Conservation (phyloP, 1,284 basidiomycete genomes). For the Moesziomyces antarcticus region DNA sequence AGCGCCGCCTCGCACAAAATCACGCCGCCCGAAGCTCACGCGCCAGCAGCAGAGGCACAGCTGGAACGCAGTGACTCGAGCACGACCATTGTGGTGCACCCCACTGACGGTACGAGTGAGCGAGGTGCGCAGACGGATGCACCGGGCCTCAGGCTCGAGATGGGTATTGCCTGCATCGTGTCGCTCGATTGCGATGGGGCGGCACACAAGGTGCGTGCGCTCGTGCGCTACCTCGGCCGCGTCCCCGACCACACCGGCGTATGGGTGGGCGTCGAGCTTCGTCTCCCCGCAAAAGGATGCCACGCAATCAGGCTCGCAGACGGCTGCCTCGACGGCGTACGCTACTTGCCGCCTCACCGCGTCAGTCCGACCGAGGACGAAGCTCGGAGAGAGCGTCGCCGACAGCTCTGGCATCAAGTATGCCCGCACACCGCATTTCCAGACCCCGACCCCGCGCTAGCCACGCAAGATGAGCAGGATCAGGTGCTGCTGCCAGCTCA, state of each 20-base stretch:
- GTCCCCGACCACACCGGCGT: constrained; percentile 23
- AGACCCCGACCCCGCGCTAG: background rate
- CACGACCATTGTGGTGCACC: background rate
- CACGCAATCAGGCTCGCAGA: constrained; percentile 68
- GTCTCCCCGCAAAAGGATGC: constrained; percentile 15
- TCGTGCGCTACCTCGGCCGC: constrained; percentile 56
- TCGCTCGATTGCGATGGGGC: background rate
- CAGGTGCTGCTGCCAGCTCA: constrained; percentile 37
- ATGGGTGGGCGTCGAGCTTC: constrained; percentile 54
- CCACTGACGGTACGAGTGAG: no score
- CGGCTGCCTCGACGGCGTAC: constrained; percentile 79
- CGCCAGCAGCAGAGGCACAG: background rate
- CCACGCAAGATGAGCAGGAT: background rate
- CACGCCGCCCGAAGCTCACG: background rate
- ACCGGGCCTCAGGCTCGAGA: no score
- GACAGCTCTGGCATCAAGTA: constrained; percentile 52
- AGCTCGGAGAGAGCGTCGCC: constrained; percentile 43
- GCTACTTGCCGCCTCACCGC: constrained; percentile 75
- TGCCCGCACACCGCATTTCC: background rate
- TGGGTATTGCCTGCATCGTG: background rate
- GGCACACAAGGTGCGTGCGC: constrained; percentile 31
- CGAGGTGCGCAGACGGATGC: no score
- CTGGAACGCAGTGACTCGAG: background rate
- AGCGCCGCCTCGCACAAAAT: constrained; percentile 5
- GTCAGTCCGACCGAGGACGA: constrained; percentile 62